Conservation (phyloP, 148 eudicot species). For the Rhododendron griersonianum region DNA sequence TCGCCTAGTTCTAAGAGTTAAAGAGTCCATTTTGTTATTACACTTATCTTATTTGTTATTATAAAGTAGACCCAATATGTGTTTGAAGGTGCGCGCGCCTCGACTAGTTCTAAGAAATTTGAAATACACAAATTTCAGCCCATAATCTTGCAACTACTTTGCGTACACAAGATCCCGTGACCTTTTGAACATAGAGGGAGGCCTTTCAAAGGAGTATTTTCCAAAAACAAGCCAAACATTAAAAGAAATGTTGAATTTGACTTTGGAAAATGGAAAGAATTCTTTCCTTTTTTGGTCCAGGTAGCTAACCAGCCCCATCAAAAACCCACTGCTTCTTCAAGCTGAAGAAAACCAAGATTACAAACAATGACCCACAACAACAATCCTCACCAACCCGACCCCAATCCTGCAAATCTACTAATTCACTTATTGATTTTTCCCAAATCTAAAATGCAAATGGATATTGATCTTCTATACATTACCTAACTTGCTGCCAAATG, state of each 20-base stretch:
- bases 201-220: no score
- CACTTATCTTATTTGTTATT: no score
- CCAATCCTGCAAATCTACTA: slow-evolving; percentile 23
- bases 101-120: background rate
- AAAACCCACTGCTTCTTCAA: slow-evolving; percentile 24
- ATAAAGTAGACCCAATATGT: no score
- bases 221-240: slow-evolving; percentile 16
- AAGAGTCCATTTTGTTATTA: no score
- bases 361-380: slow-evolving; percentile 27
- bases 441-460: slow-evolving; percentile 23
- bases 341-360: slow-evolving; percentile 36
- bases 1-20: background rate
- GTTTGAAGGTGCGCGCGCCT: no score
- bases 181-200: no score
- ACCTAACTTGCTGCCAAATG: slow-evolving; percentile 17
- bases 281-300: slow-evolving; percentile 15
- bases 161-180: no score
- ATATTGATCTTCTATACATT: slow-evolving; percentile 18
- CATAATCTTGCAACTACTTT: background rate
- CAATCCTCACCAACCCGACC: slow-evolving; percentile 37
- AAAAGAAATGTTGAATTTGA: slow-evolving; percentile 14
- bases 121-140: background rate
- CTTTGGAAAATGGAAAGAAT: slow-evolving; percentile 14
- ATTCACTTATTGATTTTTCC: slow-evolving; percentile 29
- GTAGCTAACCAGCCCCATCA: slow-evolving; percentile 14